Evolutionary conservation across 441 rosid species (phyloP).

Genomic region (Euphorbia neoarborescens): DNA sequence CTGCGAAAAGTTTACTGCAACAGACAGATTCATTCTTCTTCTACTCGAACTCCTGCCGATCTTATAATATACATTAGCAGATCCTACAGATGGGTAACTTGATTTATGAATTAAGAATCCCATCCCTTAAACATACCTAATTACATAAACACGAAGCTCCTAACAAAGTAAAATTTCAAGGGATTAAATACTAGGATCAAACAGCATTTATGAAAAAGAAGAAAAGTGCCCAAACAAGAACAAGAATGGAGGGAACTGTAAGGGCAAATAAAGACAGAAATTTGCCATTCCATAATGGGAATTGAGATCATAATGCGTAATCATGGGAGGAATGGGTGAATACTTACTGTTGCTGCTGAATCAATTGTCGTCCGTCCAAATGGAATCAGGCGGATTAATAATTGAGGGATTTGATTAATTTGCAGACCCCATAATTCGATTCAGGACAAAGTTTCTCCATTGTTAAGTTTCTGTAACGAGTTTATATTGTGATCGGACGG

Average conservation of each 20-base stretch:
- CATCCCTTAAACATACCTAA: conserved; percentile 25
- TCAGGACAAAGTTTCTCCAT: neutral
- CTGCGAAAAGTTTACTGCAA: conserved; percentile 20
- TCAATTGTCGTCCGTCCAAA: conserved; percentile 6
- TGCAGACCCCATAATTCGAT: neutral
- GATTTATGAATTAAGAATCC: conserved; percentile 19
- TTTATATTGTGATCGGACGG: neutral
- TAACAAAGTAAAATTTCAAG: no score
- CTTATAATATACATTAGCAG: conserved; percentile 16
- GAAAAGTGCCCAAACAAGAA: no score
- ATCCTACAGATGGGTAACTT: conserved; percentile 19
- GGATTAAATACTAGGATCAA: no score
- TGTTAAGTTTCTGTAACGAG: neutral
- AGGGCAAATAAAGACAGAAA: neutral
- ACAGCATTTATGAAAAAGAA: neutral
- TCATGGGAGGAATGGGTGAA: conserved; percentile 4
- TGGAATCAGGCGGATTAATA: neutral
- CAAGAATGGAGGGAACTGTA: neutral
- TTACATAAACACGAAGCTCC: neutral
- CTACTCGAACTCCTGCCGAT: conserved; percentile 14
- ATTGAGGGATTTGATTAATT: neutral
- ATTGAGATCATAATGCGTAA: neutral
- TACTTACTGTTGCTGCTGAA: neutral
- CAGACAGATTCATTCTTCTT: conserved; percentile 16
- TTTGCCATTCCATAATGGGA: neutral